Evolutionary conservation across 345 rosid species (phyloP).

Genomic region (Brassica carinata): DNA sequence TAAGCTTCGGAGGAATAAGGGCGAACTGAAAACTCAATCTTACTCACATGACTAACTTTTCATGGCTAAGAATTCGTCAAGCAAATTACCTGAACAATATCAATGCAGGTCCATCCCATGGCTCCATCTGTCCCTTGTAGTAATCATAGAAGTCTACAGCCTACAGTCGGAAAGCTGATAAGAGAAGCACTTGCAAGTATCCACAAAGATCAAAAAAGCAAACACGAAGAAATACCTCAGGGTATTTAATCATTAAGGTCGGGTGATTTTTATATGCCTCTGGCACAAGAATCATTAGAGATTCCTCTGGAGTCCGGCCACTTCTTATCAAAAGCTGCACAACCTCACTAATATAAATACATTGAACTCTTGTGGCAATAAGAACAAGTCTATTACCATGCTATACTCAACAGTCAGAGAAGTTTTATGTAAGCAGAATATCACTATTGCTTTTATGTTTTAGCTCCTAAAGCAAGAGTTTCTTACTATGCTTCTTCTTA

Average conservation of each 20-base stretch:
- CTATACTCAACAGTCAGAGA: not conserved
- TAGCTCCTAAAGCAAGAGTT: conserved; percentile 15
- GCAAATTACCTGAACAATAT: conserved; percentile 79
- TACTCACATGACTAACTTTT: conserved; percentile 1
- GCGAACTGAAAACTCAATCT: conserved; percentile 5
- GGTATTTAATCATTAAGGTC: conserved; percentile 79
- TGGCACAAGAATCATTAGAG: conserved; percentile 97
- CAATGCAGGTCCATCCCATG: conserved; percentile 99
- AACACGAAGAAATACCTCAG: conserved; percentile 65
- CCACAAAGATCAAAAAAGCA: conserved; percentile 3
- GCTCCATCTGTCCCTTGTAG: conserved; percentile 99
- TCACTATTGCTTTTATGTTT: conserved; percentile 9
- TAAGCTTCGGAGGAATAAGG: not conserved
- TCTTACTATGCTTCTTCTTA: not conserved
- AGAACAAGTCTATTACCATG: not conserved
- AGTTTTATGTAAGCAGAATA: conserved; percentile 12
- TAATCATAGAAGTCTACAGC: conserved; percentile 92
- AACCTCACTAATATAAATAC: conserved; percentile 22
- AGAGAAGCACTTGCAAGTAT: conserved; percentile 24
- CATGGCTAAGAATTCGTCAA: conserved; percentile 3
- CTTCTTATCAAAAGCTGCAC: conserved; percentile 90
- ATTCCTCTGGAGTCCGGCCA: conserved; percentile 92
- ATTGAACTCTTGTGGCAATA: conserved; percentile 1
- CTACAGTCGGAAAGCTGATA: conserved; percentile 44
- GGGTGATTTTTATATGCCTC: conserved; percentile 99